Percentiles rank a stretch among this genome's conserved stretches.
These are phyloP conservation scores for Barnettozyma vustinii DNA, from an alignment of 805 yeast genomes.

Conservation along the genomic window DNA sequence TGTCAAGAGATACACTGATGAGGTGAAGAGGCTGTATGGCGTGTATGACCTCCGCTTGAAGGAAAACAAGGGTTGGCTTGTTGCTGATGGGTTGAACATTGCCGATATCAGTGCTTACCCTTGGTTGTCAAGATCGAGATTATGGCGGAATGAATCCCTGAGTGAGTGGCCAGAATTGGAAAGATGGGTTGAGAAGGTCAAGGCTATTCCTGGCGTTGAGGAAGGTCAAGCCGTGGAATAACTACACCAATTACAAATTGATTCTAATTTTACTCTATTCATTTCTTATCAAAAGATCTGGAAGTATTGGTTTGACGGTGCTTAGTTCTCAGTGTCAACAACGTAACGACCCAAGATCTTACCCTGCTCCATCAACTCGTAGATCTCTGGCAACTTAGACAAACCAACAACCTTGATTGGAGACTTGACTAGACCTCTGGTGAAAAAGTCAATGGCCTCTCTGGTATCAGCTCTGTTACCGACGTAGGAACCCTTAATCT, in stretches of 20 bases:
- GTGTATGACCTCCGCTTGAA: constrained; percentile 46
- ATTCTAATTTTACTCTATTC: not conserved
- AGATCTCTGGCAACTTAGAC: constrained; percentile 63
- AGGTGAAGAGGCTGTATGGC: constrained; percentile 43
- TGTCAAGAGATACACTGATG: constrained; percentile 42
- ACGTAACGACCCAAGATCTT: constrained; percentile 86
- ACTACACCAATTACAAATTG: not conserved
- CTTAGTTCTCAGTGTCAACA: constrained; percentile 63
- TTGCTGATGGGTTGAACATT: constrained; percentile 48
- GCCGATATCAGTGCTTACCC: constrained; percentile 48
- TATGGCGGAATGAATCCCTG: constrained; percentile 5
- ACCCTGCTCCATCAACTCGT: constrained; percentile 75
- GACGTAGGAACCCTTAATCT: constrained; percentile 77
- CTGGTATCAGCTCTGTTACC: constrained; percentile 86
- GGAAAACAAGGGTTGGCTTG: constrained; percentile 45
- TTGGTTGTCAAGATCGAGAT: constrained; percentile 43
- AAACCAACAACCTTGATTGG: constrained; percentile 75
- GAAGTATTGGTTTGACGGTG: not conserved
- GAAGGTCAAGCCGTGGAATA: constrained; percentile 11
- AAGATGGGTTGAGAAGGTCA: constrained; percentile 35
- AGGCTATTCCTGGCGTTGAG: constrained; percentile 24
- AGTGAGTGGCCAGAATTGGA: constrained; percentile 29
- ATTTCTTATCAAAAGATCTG: constrained; percentile 26
- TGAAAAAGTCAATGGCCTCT: constrained; percentile 72
- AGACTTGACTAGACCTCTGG: constrained; percentile 65